Conservation (phyloP, 306 rosid genomes). For the Senna tora region DNA sequence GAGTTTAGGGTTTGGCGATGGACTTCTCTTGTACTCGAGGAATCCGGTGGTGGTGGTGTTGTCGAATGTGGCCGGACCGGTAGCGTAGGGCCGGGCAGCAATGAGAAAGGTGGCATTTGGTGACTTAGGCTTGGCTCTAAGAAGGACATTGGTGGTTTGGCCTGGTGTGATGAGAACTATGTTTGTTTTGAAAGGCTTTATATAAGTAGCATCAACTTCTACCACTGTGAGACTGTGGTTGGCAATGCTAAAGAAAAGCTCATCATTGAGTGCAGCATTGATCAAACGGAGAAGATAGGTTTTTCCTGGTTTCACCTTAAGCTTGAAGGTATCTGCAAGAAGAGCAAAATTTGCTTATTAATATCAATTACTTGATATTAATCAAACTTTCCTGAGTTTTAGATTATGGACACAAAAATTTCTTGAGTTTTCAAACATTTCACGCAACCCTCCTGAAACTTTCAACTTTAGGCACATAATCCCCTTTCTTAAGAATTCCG, state of each 20-base stretch:
- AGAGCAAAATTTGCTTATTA: background rate
- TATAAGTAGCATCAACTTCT: constrained; percentile 56
- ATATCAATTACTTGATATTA: background rate
- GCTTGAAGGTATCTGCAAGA: constrained; percentile 45
- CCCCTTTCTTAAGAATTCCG: too few relatives aligned
- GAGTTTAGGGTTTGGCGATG: background rate
- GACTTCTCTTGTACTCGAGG: constrained; percentile 45
- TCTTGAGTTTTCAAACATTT: too few relatives aligned
- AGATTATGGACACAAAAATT: too few relatives aligned
- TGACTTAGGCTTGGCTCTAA: constrained; percentile 44
- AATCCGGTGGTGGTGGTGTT: constrained; percentile 54
- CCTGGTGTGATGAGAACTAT: constrained; percentile 54
- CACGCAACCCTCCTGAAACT: too few relatives aligned
- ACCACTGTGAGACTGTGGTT: constrained; percentile 56
- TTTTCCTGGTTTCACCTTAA: constrained; percentile 50
- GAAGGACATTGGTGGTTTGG: constrained; percentile 56
- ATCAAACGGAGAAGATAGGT: constrained; percentile 52
- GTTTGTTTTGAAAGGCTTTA: constrained; percentile 53
- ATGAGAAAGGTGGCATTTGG: constrained; percentile 55
- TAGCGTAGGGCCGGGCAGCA: constrained; percentile 51
- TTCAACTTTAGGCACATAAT: too few relatives aligned
- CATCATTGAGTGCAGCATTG: constrained; percentile 50
- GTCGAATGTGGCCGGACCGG: constrained; percentile 57
- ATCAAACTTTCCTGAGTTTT: too few relatives aligned
- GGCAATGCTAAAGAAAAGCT: constrained; percentile 61